These are phyloP conservation scores for Aspergillus baeticus DNA, from an alignment of 495 filamentous ascomycete genomes.

Conservation along the genomic window DNA sequence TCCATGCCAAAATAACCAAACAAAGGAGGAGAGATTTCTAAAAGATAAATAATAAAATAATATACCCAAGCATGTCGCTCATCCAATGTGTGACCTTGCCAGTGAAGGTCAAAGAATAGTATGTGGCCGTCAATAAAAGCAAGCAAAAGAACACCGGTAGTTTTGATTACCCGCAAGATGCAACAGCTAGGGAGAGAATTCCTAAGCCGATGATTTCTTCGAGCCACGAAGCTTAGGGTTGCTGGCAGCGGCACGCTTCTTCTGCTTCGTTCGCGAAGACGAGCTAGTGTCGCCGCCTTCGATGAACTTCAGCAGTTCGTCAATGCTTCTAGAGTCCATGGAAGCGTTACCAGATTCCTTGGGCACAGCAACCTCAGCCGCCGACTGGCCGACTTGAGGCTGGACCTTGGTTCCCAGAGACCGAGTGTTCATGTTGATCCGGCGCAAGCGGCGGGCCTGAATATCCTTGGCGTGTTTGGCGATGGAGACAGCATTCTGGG, in stretches of 20 bases:
- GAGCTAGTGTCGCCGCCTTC: constrained; percentile 65
- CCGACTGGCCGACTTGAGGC: constrained; percentile 55
- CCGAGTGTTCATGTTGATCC: constrained; percentile 56
- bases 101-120: constrained; percentile 27
- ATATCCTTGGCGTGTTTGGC: constrained; percentile 89
- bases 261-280: constrained; percentile 53
- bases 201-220: constrained; percentile 43
- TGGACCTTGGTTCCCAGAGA: constrained; percentile 51
- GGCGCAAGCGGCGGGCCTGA: constrained; percentile 66
- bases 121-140: constrained; percentile 38
- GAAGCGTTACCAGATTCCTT: constrained; percentile 28
- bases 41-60: constrained; percentile 21
- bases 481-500: constrained; percentile 87
- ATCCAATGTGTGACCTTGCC: constrained; percentile 31
- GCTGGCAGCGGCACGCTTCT: constrained; percentile 62
- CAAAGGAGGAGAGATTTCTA: constrained; percentile 44
- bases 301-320: constrained; percentile 85
- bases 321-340: constrained; percentile 74
- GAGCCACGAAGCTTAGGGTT: constrained; percentile 69
- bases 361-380: constrained; percentile 43
- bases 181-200: constrained; percentile 13
- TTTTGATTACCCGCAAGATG: constrained; percentile 15
- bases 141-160: constrained; percentile 22
- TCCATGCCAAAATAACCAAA: constrained; percentile 18
- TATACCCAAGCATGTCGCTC: constrained; percentile 25